Conservation (phyloP, 371 early-diverging fungal genomes). For the Mortierella sp. region DNA sequence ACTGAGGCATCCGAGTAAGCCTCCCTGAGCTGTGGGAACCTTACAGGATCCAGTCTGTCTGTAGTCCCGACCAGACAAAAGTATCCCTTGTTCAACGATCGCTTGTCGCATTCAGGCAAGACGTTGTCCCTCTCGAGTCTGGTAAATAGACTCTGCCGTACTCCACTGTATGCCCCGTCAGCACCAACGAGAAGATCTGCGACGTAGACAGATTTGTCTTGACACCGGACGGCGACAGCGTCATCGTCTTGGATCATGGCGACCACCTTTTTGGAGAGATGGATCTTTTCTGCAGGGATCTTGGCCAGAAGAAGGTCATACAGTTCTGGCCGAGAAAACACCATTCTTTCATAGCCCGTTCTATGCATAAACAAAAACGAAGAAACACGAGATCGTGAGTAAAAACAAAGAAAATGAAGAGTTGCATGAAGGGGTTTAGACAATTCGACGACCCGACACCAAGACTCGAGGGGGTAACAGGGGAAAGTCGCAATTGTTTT, state of each 20-base stretch:
- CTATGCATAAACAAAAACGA: background rate
- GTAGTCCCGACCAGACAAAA: slow-evolving; percentile 28
- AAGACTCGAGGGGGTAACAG: background rate
- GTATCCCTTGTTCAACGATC: background rate
- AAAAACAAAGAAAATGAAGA: background rate
- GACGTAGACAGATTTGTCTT: slow-evolving; percentile 11
- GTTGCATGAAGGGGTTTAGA: background rate
- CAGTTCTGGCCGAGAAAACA: slow-evolving; percentile 13
- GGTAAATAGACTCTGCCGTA: slow-evolving; percentile 20
- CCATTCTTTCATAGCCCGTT: slow-evolving; percentile 2
- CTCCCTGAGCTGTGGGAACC: slow-evolving; percentile 14
- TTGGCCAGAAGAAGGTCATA: slow-evolving; percentile 15
- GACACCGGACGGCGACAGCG: slow-evolving; percentile 14
- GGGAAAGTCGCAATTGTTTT: background rate
- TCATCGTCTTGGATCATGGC: slow-evolving; percentile 13
- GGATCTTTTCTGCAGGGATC: slow-evolving; percentile 24
- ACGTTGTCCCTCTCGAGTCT: background rate
- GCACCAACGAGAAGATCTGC: slow-evolving; percentile 19
- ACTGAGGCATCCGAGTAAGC: background rate
- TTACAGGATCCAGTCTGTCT: slow-evolving; percentile 17
- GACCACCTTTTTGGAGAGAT: slow-evolving; percentile 22
- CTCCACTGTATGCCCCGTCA: slow-evolving; percentile 20
- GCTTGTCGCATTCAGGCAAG: slow-evolving; percentile 9
- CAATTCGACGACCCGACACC: background rate
- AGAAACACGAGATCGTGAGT: background rate